A percentile compares a stretch with the other conserved stretches of the same genome.
Evolutionary conservation across 306 rosid species (phyloP).

Genomic region (Lablab purpureus): DNA sequence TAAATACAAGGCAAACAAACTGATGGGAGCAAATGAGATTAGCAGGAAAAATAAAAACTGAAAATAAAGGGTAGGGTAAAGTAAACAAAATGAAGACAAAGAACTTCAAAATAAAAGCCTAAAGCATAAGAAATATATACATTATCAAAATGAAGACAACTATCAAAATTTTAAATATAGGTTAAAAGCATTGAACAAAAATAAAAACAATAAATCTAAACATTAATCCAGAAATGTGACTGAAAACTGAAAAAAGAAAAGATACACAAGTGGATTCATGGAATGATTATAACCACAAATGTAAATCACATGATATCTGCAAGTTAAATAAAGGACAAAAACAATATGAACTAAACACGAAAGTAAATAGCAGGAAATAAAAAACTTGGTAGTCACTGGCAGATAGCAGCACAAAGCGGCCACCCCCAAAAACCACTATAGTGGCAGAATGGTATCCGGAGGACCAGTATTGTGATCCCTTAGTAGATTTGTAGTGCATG

Average conservation of each 20-base stretch:
- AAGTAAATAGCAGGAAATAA: background rate
- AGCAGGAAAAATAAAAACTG: background rate
- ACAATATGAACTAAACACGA: background rate
- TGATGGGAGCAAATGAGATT: background rate
- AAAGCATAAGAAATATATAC: background rate
- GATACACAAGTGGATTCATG: background rate
- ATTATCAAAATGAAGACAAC: background rate
- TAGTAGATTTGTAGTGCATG: too few species aligned
- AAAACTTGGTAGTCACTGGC: too few species aligned
- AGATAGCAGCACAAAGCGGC: too few species aligned
- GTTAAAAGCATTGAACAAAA: background rate
- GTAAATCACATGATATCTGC: background rate
- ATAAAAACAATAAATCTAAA: background rate
- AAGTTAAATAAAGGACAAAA: background rate
- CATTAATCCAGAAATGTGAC: background rate
- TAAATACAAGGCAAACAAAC: background rate
- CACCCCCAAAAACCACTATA: too few species aligned
- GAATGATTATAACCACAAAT: background rate
- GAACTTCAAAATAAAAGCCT: background rate
- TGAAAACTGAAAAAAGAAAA: background rate
- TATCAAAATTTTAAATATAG: background rate
- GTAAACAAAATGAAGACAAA: background rate
- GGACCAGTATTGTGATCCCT: too few species aligned
- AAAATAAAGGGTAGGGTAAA: background rate
- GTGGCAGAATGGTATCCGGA: too few species aligned